Base-by-base conservation (phyloP, 169 alveolate species). In the Eimeria maxima region DNA sequence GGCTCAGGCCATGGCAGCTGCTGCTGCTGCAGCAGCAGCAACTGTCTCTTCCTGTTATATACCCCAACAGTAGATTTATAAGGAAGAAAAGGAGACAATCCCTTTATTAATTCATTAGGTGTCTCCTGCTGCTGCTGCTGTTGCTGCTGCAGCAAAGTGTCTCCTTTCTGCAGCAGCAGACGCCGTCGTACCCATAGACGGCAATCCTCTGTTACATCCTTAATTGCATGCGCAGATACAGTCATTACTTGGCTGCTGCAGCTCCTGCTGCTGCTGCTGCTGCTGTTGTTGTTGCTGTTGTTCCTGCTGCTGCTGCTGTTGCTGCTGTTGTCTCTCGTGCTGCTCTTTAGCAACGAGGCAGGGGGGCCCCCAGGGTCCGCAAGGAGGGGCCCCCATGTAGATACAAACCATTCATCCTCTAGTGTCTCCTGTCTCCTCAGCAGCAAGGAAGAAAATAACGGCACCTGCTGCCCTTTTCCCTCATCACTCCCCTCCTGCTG, bases 1-100 rank as follows among this genome's bases (percentile, higher is more conserved):
- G 90, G 90, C 24, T 81, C 90, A 7, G 71, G 47, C 90, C 90
- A 81, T 8, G 90, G 73, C 47, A 71, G 71, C 44, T 24, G 73
- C 50, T 81, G 73, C 90, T 47, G 90, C 73, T 33, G 90, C 90
- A 81, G 90, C 90, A 81, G 45, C 71, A 81, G 90, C 90, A 81
- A 22, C 71, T 81, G 90, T 33, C 65, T 45, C 90, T 50, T 45
- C 27, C 90, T 81, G 44, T 81, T 81, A 33, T 81, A 81, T 2
- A 50, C 29, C 71, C 90, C 90, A 6, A 81, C 90, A 8, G 90
- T 22, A 4, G 90, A 13, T 24, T 50, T 42, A 29, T 13, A 76
- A 33, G 38, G 16, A 10, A n/a, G 69, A 29, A 47, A 27, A 53
- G 20, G 16, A 53, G 16, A 14, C 20, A 7, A 2, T 14, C 60